Base-by-base conservation (phyloP, 2,329 filamentous ascomycete genomes). In the Cucurbitaria berberidis region DNA sequence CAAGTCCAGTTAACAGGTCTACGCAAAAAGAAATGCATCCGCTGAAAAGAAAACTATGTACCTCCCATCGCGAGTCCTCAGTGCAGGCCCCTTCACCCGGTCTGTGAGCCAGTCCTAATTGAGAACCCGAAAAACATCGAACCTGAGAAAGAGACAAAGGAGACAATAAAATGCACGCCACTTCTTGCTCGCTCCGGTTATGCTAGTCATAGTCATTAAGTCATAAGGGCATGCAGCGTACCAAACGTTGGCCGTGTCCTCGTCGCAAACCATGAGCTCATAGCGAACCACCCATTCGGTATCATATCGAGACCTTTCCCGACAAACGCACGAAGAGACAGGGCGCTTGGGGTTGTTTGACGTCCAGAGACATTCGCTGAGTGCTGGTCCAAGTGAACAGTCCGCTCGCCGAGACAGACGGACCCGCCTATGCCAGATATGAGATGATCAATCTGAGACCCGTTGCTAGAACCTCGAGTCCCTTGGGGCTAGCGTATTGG, bases 191-290 rank as follows among this genome's bases (percentile, higher is more conserved):
- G 53, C 67, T 67, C 63, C 63, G 55, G 59, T 55, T 64, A 74
- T 73, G 70, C 69, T 72, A 53, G 57, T 72, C 56, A 70, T 62
- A 64, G 60, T 72, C 70, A 62, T 74, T 62, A 73, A 57, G 53
- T 34, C 30, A 39, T 21, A 39, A 39, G 16, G 26, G 34, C 51
- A 63, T 68, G 62, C 56, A 63, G 38, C 45, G 48, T 42, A 45
- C 50, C 51, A 53, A 34, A n/a, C 24, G 4, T 34, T n/a, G 56
- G 55, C 62, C 60, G 44, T 64, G 24, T 56, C 51, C 48, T 57
- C 51, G 55, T 60, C 48, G 54, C 56, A 53, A 59, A 58, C 58
- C 51, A 57, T 66, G 55, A 59, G 62, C 53, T 66, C 62, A 62
- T 67, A 52, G 60, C 68, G 64, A 60, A 41, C 61, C 16, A n/a